Evolutionary conservation across 352 stramenopile genomes (phyloP), one percentile per base, ranked within the genome.

Genomic region (Plasmopara halstedii): DNA sequence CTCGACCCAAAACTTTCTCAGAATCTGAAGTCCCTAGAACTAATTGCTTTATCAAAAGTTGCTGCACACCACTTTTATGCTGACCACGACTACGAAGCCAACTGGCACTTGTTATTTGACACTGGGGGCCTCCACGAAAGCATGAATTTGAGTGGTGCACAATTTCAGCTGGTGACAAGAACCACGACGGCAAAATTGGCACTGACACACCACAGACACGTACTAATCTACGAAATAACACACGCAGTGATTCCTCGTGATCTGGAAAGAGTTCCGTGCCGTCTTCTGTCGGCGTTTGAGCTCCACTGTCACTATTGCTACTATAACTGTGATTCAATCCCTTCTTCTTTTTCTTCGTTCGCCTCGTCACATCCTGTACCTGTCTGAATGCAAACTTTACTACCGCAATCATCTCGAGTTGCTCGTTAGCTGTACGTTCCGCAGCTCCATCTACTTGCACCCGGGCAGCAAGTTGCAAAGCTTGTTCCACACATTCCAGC

Each of bases 301-400:
- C 40, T 7, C 20, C 27, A 5, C 25, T 34, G 2, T 52, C 43
- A 17, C 22, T 44, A 32, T 34, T 58, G n/a, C 42, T 42, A 20
- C 15, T 49, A 43, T 51, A 65, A 34, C 58, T 64, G 13, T 14
- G 19, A 33, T 38, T 64, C 23, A 35, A 22, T 40, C 39, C 41
- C 36, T 51, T 59, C 32, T 45, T 62, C 27, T 50, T 50, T n/a
- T 36, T 36, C 6, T 48, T n/a, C n/a, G n/a, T n/a, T n/a, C n/a
- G 56, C 46, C 47, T 53, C 2, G 45, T 49, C 14, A 54, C 46
- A 7, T 58, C 48, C 42, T 62, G 53, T 20, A 64, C 44, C 21
- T 67, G 62, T 39, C 76, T 64, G 15, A 74, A 66, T 0, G 75
- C 65, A 39, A 65, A 71, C 31, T 73, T 81, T 10, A 87, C 55